phyloP scores from a whole-genome alignment of 1,139 yeast genomes.

The Magnusiomyces suaveolens region DNA sequence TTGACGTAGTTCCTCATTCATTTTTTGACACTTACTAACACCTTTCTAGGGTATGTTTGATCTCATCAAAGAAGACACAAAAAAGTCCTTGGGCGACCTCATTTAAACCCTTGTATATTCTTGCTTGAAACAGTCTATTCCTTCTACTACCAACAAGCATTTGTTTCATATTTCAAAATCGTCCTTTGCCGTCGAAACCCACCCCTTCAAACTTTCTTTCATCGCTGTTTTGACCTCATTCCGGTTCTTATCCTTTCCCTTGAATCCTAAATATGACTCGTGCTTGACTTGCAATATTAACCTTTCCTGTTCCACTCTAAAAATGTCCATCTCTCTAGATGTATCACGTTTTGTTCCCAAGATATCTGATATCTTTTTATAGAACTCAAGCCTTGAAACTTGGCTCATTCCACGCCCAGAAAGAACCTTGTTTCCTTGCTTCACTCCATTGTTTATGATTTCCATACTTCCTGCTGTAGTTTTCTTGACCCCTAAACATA shows the following conservation, averaged over 20 bases:
- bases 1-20: no score
- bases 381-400: constrained; percentile 18
- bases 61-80: constrained; percentile 71
- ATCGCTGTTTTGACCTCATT: constrained; percentile 19
- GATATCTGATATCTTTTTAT: constrained; percentile 11
- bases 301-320: no score
- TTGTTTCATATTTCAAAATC: constrained; percentile 20
- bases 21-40: constrained; percentile 3
- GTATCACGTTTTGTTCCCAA: no score
- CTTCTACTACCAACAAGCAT: background rate
- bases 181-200: constrained; percentile 26
- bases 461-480: constrained; percentile 15
- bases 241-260: constrained; percentile 16
- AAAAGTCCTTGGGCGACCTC: constrained; percentile 30
- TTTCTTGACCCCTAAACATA: background rate
- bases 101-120: constrained; percentile 15
- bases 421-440: constrained; percentile 28
- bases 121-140: background rate
- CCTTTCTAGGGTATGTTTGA: constrained; percentile 60
- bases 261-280: constrained; percentile 7
- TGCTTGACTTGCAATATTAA: background rate
- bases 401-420: constrained; percentile 21
- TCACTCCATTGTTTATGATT: constrained; percentile 28
- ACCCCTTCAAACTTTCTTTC: constrained; percentile 21
- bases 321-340: no score